Evolutionary conservation across 2,329 filamentous ascomycete genomes (phyloP).

Genomic region (Cyanodermella asteris): DNA sequence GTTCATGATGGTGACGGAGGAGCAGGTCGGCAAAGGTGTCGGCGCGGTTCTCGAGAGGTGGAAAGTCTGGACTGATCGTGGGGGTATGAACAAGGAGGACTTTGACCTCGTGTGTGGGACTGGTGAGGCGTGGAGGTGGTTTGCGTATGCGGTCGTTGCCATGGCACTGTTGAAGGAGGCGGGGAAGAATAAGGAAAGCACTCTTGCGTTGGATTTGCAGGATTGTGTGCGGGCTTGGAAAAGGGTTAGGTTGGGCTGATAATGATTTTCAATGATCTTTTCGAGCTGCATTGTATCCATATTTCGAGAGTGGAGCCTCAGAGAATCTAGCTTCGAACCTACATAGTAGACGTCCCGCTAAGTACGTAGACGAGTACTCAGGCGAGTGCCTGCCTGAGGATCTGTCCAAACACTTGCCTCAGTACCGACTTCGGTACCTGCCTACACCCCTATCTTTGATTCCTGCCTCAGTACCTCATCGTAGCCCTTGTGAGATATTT

Average conservation of each 20-base stretch:
- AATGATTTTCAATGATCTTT: too few relatives aligned
- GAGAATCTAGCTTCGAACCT: too few relatives aligned
- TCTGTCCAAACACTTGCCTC: too few relatives aligned
- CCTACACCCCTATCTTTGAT: too few relatives aligned
- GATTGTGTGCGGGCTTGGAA: slow-evolving; percentile 4
- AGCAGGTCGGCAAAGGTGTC: slow-evolving; percentile 1
- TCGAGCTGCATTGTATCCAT: too few relatives aligned
- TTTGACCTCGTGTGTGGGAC: slow-evolving; percentile 1
- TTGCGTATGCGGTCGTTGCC: slow-evolving; percentile 3
- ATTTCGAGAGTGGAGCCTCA: too few relatives aligned
- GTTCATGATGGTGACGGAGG: slow-evolving; percentile 3
- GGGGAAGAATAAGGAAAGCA: slow-evolving; percentile 1
- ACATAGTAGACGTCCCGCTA: too few relatives aligned
- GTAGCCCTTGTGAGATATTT: too few relatives aligned
- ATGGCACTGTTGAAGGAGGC: slow-evolving; percentile 3
- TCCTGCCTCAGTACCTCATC: too few relatives aligned
- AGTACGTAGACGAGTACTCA: too few relatives aligned
- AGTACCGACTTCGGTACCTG: too few relatives aligned
- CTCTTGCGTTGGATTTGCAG: slow-evolving; percentile 3
- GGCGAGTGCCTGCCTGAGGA: too few relatives aligned
- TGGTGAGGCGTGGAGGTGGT: neutral
- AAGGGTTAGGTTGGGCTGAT: slow-evolving; percentile 4
- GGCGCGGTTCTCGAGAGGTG: slow-evolving; percentile 3
- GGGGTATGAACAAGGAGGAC: slow-evolving; percentile 4
- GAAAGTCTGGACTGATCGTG: slow-evolving; percentile 2